phyloP scores from a whole-genome alignment of 1,284 basidiomycete species.

The Sphagnurus paluster region DNA sequence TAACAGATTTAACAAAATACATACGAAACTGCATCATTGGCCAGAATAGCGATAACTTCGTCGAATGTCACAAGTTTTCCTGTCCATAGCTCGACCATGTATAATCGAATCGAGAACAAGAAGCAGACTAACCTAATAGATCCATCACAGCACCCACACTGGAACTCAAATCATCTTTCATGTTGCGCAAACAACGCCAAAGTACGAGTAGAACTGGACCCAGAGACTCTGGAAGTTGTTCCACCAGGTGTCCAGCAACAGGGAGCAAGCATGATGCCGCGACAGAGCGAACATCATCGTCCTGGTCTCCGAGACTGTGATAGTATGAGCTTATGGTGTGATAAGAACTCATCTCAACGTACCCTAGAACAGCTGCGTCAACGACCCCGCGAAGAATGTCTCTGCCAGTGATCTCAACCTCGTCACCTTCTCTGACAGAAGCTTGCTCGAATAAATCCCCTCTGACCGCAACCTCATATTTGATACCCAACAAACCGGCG shows the following conservation, averaged over 20 bases:
- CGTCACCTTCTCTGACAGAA: conserved; percentile 34
- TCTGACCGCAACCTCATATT: conserved; percentile 96
- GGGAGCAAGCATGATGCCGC: conserved; percentile 92
- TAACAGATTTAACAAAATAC: conserved; percentile 28
- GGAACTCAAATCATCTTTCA: conserved; percentile 97
- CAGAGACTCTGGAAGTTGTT: conserved; percentile 74
- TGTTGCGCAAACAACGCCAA: conserved; percentile 89
- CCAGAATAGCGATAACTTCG: conserved; percentile 78
- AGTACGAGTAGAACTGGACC: conserved; percentile 79
- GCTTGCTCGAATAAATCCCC: conserved; percentile 71
- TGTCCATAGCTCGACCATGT: conserved; percentile 27
- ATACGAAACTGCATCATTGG: conserved; percentile 65
- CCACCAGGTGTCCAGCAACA: conserved; percentile 79
- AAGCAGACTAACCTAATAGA: conserved; percentile 66
- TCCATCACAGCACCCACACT: conserved; percentile 99
- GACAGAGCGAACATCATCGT: conserved; percentile 97
- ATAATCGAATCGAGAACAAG: conserved; percentile 5
- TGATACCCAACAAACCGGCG: conserved; percentile 94
- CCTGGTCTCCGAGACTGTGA: conserved; percentile 80
- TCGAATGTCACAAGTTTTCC: conserved; percentile 82
- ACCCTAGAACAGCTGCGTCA: conserved; percentile 87
- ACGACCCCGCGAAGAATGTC: conserved; percentile 77
- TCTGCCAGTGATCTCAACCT: conserved; percentile 39
- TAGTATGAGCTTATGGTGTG: conserved; percentile 10
- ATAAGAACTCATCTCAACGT: conserved; percentile 26